Evolutionary conservation across 768 basidiomycete genomes (phyloP), one percentile per base, ranked within the genome.

Genomic region (Leucocoprinus sp.): DNA sequence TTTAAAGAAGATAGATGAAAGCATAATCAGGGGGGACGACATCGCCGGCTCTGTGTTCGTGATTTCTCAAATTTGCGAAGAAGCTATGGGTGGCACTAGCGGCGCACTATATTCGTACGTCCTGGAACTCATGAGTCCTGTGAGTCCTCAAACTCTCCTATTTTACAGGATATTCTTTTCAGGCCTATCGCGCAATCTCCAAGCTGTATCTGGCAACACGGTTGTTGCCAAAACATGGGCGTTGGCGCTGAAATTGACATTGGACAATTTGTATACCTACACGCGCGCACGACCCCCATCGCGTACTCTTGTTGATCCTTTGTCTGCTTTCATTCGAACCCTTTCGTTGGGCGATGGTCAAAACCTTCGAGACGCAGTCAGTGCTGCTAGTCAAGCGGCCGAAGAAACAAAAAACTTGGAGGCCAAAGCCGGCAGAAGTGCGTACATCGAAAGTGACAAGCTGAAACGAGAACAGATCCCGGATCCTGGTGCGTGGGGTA

Each of bases 401-500:
- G 83, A 86, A 51, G 66, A 63, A 40, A 96, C 93, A 4, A 82
- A 69, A 54, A 67, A 86, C 45, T 61, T 91, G 0, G 78, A 81
- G 31, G 92, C 93, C 1, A 91, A 84, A 65, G 91, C 85, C 2
- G 93, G 93, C 3, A 67, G 93, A 53, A 91, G 87, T 54, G 86
- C 87, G 2, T 97, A 97, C 64, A 77, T 95, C 29, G 85, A 83
- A 50, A 74, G 78, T 12, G 72, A 76, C 33, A 66, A 77, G 52
- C 66, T 93, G 44, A 77, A 66, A 58, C 64, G 71, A 44, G 70
- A 83, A 60, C 70, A 65, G 29, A 71, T 88, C 17, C 65, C 90
- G 2, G 92, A 97, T 64, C 91, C 92, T 0, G 93, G 93, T 28
- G 93, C 93, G 23, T 91, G 90, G 87, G 91, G 90, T 36, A 78